Evolutionary conservation across 129 eudicot species (phyloP).

Genomic region (Solidago caesia): DNA sequence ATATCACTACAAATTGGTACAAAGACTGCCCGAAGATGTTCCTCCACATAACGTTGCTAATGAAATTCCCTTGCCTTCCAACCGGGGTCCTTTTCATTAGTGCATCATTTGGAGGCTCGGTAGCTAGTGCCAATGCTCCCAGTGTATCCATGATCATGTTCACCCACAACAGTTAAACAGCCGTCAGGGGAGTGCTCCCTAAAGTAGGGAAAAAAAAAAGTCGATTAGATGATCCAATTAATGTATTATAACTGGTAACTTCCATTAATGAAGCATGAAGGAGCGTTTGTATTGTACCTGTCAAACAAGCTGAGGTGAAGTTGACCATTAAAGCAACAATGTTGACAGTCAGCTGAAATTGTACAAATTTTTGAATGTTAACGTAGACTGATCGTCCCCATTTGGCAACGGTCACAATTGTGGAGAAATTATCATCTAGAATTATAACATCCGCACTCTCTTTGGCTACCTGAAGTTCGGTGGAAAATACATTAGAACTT

Average conservation of each 20-base stretch:
- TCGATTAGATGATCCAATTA: neutral
- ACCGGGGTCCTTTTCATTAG: constrained; percentile 86
- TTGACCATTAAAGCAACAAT: constrained; percentile 85
- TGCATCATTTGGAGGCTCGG: constrained; percentile 94
- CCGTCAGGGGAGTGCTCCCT: constrained; percentile 95
- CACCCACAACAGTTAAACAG: constrained; percentile 98
- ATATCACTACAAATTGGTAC: too few species aligned
- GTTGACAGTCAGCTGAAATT: constrained; percentile 94
- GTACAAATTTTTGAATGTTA: constrained; percentile 95
- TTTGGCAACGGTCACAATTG: constrained; percentile 89
- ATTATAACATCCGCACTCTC: constrained; percentile 99
- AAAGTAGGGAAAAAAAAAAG: constrained; percentile 12
- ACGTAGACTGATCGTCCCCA: constrained; percentile 94
- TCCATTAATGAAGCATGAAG: neutral
- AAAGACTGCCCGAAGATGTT: too few species aligned
- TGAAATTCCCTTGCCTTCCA: constrained; percentile 62
- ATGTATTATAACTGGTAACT: neutral
- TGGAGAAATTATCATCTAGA: constrained; percentile 95
- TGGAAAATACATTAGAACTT: neutral
- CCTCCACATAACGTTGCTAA: too few species aligned
- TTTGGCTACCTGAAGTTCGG: constrained; percentile 74
- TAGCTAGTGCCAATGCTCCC: constrained; percentile 94
- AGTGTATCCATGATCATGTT: constrained; percentile 98
- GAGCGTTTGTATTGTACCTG: constrained; percentile 42
- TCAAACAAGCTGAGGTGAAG: constrained; percentile 90